These are phyloP conservation scores for Amorphotheca resinae DNA, from an alignment of 495 filamentous ascomycete species.

Conservation along the genomic window DNA sequence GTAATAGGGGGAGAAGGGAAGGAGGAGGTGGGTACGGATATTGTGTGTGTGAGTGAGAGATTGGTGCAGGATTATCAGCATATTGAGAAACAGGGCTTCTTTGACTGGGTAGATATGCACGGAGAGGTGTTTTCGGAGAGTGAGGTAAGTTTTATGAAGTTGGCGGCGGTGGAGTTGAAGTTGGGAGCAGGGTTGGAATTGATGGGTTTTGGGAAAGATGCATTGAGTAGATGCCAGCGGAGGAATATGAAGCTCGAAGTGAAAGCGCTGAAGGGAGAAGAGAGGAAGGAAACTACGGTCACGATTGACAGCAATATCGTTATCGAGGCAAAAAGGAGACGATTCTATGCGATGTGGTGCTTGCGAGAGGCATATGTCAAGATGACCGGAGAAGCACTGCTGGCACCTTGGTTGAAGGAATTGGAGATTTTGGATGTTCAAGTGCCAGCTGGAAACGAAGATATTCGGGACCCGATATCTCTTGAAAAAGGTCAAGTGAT, in stretches of 20 bases:
- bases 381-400: slow-evolving; percentile 77
- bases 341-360: slow-evolving; percentile 84
- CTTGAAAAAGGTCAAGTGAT: slow-evolving; percentile 44
- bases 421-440: slow-evolving; percentile 55
- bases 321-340: slow-evolving; percentile 49
- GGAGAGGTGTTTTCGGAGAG: slow-evolving; percentile 56
- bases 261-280: not conserved
- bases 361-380: slow-evolving; percentile 89
- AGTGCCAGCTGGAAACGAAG: slow-evolving; percentile 39
- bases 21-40: slow-evolving; percentile 48
- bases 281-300: not conserved
- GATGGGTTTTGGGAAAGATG: slow-evolving; percentile 11
- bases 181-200: not conserved
- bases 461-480: slow-evolving; percentile 46
- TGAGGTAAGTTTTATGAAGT: slow-evolving; percentile 47
- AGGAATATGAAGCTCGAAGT: slow-evolving; percentile 6
- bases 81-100: slow-evolving; percentile 35
- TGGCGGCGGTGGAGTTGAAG: slow-evolving; percentile 4
- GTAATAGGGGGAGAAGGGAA: slow-evolving; percentile 17
- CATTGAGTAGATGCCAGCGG: slow-evolving; percentile 13
- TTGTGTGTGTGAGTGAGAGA: slow-evolving; percentile 65
- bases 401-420: slow-evolving; percentile 64
- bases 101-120: slow-evolving; percentile 63
- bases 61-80: slow-evolving; percentile 32
- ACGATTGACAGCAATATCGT: slow-evolving; percentile 31